Base-by-base conservation (phyloP, 768 basidiomycete genomes). In the Trametes cubensis region DNA sequence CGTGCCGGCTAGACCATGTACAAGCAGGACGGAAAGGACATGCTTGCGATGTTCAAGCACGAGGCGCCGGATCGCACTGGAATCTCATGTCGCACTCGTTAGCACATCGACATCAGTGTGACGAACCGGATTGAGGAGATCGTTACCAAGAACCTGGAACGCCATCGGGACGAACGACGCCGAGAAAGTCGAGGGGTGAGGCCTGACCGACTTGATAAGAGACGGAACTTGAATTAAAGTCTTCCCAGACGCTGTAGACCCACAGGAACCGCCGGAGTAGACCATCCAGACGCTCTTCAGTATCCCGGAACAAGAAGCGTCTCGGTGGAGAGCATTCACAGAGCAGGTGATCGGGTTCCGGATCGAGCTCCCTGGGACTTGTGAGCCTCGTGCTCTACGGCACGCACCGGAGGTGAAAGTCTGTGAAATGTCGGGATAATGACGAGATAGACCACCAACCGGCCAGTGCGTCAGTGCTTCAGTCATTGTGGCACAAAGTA, bases 1-100 rank as follows among this genome's bases (percentile, higher is more conserved):
- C 69, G 69, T 72, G 71, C 67, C 69, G 71, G 68, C 65, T 64
- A 63, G 71, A 47, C 66, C 65, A 62, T 63, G 55, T 55, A 59
- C 53, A 54, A 61, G 44, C 58, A 46, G 61, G 57, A 51, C 65
- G 66, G 64, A 64, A 65, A 54, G 60, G 63, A 60, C 62, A 65
- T 69, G 66, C 61, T 55, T 40, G 63, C 28, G 11, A 63, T 54
- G 48, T 58, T 55, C 38, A 26, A 46, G 55, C 68, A 68, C 66
- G 63, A 69, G 67, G 67, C 66, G 63, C 62, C 55, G 48, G 63
- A 72, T 72, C 69, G 69, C 66, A 62, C 60, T 58, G 65, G 57
- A 57, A 70, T 69, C 68, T 68, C 58, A 48, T 28, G 58, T 47
- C 60, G 60, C 61, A 55, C 54, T 60, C 63, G 65, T 55, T 55